phyloP scores from a whole-genome alignment of 345 rosid genomes.

The Salix purpurea region DNA sequence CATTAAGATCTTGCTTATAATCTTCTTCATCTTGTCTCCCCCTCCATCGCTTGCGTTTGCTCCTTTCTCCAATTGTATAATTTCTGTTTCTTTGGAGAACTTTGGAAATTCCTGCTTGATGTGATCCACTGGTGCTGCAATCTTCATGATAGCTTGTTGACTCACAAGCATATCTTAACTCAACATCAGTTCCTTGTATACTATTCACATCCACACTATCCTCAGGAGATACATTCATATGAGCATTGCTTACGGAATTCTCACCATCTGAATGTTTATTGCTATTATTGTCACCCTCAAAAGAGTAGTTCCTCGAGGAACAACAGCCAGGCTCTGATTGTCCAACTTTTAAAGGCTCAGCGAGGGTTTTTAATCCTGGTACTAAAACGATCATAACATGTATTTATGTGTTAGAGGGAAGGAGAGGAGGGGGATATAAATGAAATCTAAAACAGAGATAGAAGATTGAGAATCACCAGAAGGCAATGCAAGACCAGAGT shows the following conservation, averaged over 20 bases:
- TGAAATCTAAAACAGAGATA: constrained; percentile 2
- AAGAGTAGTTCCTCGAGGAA: constrained; percentile 46
- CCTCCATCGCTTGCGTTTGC: constrained; percentile 90
- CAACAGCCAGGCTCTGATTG: constrained; percentile 38
- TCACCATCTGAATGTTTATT: constrained; percentile 59
- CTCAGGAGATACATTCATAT: constrained; percentile 38
- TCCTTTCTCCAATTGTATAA: constrained; percentile 54
- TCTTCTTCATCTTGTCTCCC: constrained; percentile 65
- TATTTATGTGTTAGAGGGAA: neutral
- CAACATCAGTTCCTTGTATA: constrained; percentile 47
- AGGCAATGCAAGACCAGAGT: constrained; percentile 34
- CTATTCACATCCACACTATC: constrained; percentile 41
- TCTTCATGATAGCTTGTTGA: constrained; percentile 46
- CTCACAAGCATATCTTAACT: constrained; percentile 53
- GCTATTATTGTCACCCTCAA: constrained; percentile 45
- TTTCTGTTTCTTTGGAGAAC: constrained; percentile 45
- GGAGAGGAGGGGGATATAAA: constrained; percentile 6
- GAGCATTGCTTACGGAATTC: constrained; percentile 33
- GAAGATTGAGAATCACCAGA: constrained; percentile 37
- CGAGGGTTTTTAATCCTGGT: constrained; percentile 39
- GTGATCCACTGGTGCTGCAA: constrained; percentile 82
- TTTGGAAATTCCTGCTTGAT: constrained; percentile 42
- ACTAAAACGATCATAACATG: neutral
- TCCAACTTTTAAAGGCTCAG: constrained; percentile 35
- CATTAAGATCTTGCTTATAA: constrained; percentile 36